Evolutionary conservation across 2,329 filamentous ascomycete species (phyloP).

Genomic region (Pestalotiopsis sp.): DNA sequence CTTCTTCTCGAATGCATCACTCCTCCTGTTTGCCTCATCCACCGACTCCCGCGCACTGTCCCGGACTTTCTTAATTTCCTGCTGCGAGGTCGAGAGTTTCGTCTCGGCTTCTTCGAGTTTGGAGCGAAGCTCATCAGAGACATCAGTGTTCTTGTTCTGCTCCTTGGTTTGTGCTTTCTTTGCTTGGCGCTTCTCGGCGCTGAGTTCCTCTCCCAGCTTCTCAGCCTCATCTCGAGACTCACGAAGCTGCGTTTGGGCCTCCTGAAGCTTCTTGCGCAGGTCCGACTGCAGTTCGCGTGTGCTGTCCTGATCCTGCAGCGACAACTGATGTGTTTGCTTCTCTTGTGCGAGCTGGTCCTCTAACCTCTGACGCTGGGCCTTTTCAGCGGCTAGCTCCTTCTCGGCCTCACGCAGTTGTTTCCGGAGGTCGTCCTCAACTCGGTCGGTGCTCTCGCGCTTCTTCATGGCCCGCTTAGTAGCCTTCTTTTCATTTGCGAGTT

Average conservation of each 20-base stretch:
- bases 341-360: constrained; percentile 34
- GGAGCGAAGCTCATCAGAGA: constrained; percentile 29
- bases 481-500: constrained; percentile 82
- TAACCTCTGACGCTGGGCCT: constrained; percentile 30
- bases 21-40: constrained; percentile 62
- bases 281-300: constrained; percentile 32
- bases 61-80: constrained; percentile 46
- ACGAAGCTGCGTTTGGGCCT: constrained; percentile 28
- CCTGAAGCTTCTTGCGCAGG: constrained; percentile 33
- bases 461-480: constrained; percentile 58
- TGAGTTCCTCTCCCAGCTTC: constrained; percentile 34
- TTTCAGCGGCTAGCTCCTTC: constrained; percentile 31
- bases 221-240: constrained; percentile 33
- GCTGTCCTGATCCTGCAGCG: constrained; percentile 30
- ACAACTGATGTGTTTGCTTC: constrained; percentile 28
- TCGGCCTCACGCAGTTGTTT: constrained; percentile 40
- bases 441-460: constrained; percentile 43
- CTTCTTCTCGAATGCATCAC: constrained; percentile 69
- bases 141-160: constrained; percentile 14
- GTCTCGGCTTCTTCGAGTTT: constrained; percentile 31
- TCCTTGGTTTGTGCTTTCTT: constrained; percentile 30
- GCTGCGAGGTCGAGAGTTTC: constrained; percentile 40
- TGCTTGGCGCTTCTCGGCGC: constrained; percentile 27
- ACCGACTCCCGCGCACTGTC: constrained; percentile 55
- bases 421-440: constrained; percentile 42